These are phyloP conservation scores for Suillus fuscotomentosus DNA, from an alignment of 768 basidiomycete species.

Conservation along the genomic window DNA sequence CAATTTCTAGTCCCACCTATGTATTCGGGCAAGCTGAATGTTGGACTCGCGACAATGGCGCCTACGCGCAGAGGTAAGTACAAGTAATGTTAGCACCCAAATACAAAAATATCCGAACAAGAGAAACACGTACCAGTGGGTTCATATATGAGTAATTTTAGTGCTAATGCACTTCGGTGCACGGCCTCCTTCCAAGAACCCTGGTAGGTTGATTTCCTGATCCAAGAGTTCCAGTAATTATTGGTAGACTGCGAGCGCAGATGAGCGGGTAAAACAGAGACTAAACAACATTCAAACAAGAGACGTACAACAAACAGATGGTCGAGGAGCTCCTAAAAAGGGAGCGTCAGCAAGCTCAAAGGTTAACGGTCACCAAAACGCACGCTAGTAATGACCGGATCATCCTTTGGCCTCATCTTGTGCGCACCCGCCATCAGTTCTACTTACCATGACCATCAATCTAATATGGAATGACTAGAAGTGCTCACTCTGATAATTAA, in stretches of 20 bases:
- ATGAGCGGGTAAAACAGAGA: conserved; percentile 3
- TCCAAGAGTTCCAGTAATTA: conserved; percentile 87
- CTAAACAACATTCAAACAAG: neutral
- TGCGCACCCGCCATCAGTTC: conserved; percentile 45
- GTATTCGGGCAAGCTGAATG: conserved; percentile 90
- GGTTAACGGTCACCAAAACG: conserved; percentile 4
- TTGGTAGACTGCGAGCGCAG: conserved; percentile 56
- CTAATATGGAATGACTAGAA: conserved; percentile 5
- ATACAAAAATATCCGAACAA: neutral
- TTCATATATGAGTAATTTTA: conserved; percentile 92
- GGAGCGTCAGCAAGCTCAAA: neutral
- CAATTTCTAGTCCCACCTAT: conserved; percentile 91
- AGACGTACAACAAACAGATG: conserved; percentile 52
- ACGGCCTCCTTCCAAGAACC: conserved; percentile 97
- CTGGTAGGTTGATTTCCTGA: conserved; percentile 82
- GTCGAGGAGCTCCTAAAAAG: conserved; percentile 50
- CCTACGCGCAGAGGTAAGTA: conserved; percentile 40
- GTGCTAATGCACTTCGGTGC: conserved; percentile 86
- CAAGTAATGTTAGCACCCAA: neutral
- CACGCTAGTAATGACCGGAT: conserved; percentile 72
- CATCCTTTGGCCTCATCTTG: conserved; percentile 51
- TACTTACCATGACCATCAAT: conserved; percentile 16
- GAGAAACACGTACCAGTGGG: conserved; percentile 60
- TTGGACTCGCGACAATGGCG: conserved; percentile 92
- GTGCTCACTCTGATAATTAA: conserved; percentile 41